Base-by-base conservation (phyloP, 2,329 filamentous ascomycete species). In the Corniculantispora saksenae region DNA sequence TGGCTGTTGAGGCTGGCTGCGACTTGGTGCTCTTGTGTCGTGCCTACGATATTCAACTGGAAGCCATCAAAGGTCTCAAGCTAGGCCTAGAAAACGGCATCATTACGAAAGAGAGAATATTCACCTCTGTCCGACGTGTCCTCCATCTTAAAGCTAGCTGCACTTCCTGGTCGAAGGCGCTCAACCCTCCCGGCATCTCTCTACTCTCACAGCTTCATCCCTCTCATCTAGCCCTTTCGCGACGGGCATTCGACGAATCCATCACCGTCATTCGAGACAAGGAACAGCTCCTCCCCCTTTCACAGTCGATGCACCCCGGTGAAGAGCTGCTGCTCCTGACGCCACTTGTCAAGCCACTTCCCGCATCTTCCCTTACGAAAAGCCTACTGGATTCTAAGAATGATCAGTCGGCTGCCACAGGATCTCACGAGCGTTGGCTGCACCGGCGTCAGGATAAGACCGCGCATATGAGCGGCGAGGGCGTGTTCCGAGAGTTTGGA, bases 1-100 rank as follows among this genome's bases (percentile, higher is more conserved):
- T 97, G 93, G 95, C 95, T 3, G 92, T 97, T 59, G 95, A 97
- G 75, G 94, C 95, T 38, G 95, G 95, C 17, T 98, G 95, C 74
- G 95, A 99, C 76, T 82, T 98, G 61, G 88, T 97, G 6, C 85
- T 97, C 7, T 85, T 97, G 1, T 98, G 94, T 72, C 89, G 93
- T 53, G 93, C 93, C 7, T 96, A 93, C 70, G 89, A 91, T 45
- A 90, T 94, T 23, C 94, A 98, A 75, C 87, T 95, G 69, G 94
- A 98, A 77, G 94, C 94, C 9, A 92, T 99, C 72, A 91, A 91
- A 43, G 94, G 94, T 0, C 82, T 98, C 56, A 96, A 95, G 73
- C 83, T 97, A 12, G 94, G 94, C 0, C 86, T 97, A 38, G 93
- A 97, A 69, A 97, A 95, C 73, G 91, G 91, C 12, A 96, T 96